These are phyloP conservation scores for Acacia confusa DNA, from an alignment of 306 rosid species.

Conservation along the genomic window DNA sequence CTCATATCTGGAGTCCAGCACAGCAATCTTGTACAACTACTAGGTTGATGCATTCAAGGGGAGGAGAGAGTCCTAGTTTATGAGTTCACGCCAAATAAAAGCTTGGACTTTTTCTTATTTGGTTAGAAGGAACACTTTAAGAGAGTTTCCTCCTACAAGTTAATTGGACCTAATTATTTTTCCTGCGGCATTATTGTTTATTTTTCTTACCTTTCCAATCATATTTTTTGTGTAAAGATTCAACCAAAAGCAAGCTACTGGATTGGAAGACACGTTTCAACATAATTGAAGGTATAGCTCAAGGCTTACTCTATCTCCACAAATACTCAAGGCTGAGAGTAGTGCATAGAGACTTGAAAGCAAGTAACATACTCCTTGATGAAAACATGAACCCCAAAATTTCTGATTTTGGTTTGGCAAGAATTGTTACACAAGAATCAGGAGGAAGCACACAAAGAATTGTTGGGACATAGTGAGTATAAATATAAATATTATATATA, in stretches of 20 bases:
- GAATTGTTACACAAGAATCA: neutral
- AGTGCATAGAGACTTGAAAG: conserved; percentile 27
- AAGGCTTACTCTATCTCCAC: conserved; percentile 26
- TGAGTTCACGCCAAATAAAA: neutral
- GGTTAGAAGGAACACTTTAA: conserved; percentile 21
- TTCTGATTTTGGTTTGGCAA: neutral
- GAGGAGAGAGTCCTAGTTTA: neutral
- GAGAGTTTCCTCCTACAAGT: neutral
- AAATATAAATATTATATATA: too few species aligned
- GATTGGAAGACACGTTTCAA: conserved; percentile 10
- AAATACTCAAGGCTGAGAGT: conserved; percentile 3
- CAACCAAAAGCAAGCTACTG: neutral
- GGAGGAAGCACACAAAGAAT: neutral
- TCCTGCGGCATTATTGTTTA: neutral
- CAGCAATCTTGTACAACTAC: conserved; percentile 30
- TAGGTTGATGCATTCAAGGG: neutral
- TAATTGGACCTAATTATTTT: neutral
- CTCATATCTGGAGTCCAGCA: conserved; percentile 39
- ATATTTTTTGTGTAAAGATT: neutral
- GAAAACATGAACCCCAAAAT: conserved; percentile 20
- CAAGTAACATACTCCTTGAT: conserved; percentile 20
- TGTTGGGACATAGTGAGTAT: neutral
- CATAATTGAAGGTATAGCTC: conserved; percentile 21
- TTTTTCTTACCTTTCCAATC: neutral
- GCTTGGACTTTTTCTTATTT: conserved; percentile 29